Base-by-base conservation (phyloP, 2,329 filamentous ascomycete species). In the Trichophyton schoenleinii region DNA sequence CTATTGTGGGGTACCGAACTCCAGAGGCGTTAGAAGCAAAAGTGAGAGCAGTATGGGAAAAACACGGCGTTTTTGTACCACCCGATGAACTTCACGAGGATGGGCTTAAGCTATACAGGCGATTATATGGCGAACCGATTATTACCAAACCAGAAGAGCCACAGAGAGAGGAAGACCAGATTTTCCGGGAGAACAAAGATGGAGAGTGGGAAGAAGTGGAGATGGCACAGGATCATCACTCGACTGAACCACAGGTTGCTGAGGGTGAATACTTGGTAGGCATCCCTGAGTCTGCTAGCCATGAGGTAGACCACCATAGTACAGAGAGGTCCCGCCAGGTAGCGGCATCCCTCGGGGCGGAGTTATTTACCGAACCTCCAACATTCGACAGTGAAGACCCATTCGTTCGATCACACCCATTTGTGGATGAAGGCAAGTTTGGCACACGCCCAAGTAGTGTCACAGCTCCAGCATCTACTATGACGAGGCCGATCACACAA, bases 21-120 rank as follows among this genome's bases (percentile, higher is more conserved):
- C 61, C 68, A 38, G 66, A 72, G 57, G 68, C 69, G 3, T 60
- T 73, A 41, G 70, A 74, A 60, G 66, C 67, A 28, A 72, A 70
- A 61, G 89, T 89, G 36, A 83, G 87, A 61, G 79, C 84, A 66
- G 87, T 89, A 41, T 84, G 87, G 67, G 86, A 89, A 65, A 80
- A 83, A 7, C 95, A 90, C 71, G 87, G 90, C 64, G 86, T 94
- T 68, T 85, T 81, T 0, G 74, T 96, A 25, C 91, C 91, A 0
- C 82, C 84, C 36, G 85, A 81, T 38, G 83, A 89, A 67, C 73
- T 96, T 59, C 84, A 79, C 38, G 78, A 80, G 0, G 82, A 87
- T 60, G 91, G 96, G 71, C 85, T 87, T 68, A 77, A 76, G 57
- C 76, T 95, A 0, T 96, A 95, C 72, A 84, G 87, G 69, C 81